Percentiles rank a stretch among this genome's conserved stretches.
Evolutionary conservation across 805 yeast species (phyloP).

Genomic region (Schwanniomyces occidentalis): DNA sequence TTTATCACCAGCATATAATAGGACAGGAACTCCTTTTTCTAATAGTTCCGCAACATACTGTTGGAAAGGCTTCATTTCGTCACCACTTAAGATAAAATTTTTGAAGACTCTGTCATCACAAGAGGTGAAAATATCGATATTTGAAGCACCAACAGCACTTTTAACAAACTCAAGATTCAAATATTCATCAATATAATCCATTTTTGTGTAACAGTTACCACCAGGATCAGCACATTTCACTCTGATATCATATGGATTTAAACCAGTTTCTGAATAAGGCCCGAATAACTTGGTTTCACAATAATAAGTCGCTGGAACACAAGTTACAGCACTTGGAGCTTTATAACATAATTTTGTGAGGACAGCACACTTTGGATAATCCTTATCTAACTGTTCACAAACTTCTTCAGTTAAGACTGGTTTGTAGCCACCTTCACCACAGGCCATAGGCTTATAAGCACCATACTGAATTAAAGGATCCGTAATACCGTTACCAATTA

Average conservation of each 20-base stretch:
- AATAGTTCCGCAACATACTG: constrained; percentile 49
- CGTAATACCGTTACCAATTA: constrained; percentile 48
- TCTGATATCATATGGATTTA: constrained; percentile 67
- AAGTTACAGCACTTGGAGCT: constrained; percentile 32
- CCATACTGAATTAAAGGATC: constrained; percentile 42
- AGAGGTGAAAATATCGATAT: constrained; percentile 43
- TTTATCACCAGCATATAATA: constrained; percentile 47
- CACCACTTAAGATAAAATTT: constrained; percentile 59
- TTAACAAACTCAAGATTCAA: constrained; percentile 56
- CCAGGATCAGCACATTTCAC: constrained; percentile 48
- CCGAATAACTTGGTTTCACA: constrained; percentile 29
- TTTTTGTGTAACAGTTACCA: constrained; percentile 52
- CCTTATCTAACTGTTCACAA: constrained; percentile 36
- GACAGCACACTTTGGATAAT: constrained; percentile 34
- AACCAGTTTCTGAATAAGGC: constrained; percentile 48
- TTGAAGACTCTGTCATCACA: constrained; percentile 53
- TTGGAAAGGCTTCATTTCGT: constrained; percentile 72
- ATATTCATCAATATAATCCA: constrained; percentile 51
- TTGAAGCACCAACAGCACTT: constrained; percentile 56
- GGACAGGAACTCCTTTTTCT: constrained; percentile 40
- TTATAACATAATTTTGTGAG: constrained; percentile 33
- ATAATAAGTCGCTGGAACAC: constrained; percentile 39
- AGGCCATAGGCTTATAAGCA: constrained; percentile 45
- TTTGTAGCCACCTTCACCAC: constrained; percentile 45
- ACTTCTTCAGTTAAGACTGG: constrained; percentile 33